A percentile compares a stretch with the other conserved stretches of the same genome.
phyloP scores from a whole-genome alignment of 2,329 filamentous ascomycete genomes.

The Tolypocladium nubicola region DNA sequence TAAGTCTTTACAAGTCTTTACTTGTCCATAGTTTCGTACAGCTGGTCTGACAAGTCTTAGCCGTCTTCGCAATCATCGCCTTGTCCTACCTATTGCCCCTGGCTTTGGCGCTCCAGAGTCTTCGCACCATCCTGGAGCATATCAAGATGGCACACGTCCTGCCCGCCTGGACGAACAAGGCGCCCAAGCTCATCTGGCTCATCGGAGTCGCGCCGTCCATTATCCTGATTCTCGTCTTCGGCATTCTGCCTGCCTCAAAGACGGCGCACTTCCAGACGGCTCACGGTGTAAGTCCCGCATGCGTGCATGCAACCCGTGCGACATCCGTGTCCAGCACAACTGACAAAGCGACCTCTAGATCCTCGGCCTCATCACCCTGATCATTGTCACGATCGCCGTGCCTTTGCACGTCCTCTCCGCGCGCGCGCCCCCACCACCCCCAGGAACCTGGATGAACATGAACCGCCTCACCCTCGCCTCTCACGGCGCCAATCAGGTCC shows the following conservation, averaged over 20 bases:
- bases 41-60: neutral
- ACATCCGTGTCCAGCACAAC: neutral
- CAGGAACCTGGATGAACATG: neutral
- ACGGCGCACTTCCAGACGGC: constrained; percentile 15
- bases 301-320: neutral
- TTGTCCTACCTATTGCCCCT: constrained; percentile 16
- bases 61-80: constrained; percentile 9
- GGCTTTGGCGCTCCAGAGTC: constrained; percentile 15
- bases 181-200: constrained; percentile 15
- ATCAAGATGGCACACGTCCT: constrained; percentile 11
- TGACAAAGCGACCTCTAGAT: constrained; percentile 8
- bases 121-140: constrained; percentile 14
- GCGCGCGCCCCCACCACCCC: neutral
- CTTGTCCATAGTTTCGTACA: too few relatives aligned
- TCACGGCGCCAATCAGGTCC: constrained; percentile 13
- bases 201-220: constrained; percentile 14
- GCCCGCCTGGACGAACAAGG: constrained; percentile 10
- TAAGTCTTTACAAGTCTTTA: neutral
- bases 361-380: constrained; percentile 14
- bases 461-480: constrained; percentile 1
- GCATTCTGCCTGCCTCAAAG: constrained; percentile 11
- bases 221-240: constrained; percentile 15
- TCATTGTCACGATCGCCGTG: constrained; percentile 13
- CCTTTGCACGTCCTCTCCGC: constrained; percentile 14
- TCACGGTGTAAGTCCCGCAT: constrained; percentile 15